phyloP scores from a whole-genome alignment of 805 yeast genomes.

The Komagataella pseudopastoris region DNA sequence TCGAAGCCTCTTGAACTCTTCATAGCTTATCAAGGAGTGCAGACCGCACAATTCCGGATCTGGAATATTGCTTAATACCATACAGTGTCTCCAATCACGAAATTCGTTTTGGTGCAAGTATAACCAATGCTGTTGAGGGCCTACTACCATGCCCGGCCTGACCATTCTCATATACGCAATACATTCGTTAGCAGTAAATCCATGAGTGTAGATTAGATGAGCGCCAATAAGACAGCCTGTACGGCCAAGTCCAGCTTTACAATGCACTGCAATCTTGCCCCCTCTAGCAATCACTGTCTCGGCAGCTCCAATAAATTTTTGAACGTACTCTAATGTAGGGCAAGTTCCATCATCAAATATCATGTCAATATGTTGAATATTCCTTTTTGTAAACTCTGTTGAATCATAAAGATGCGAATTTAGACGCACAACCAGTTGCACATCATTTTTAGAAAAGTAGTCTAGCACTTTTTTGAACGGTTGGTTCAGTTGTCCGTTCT shows the following conservation, averaged over 20 bases:
- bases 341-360: constrained; percentile 97
- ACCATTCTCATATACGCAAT: constrained; percentile 93
- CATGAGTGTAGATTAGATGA: constrained; percentile 88
- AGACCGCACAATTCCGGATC: constrained; percentile 57
- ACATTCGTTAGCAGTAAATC: constrained; percentile 94
- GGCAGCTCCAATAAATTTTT: constrained; percentile 88
- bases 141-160: constrained; percentile 99
- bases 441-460: constrained; percentile 60
- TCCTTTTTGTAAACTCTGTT: constrained; percentile 66
- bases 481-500: constrained; percentile 44
- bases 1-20: constrained; percentile 43
- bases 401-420: constrained; percentile 87
- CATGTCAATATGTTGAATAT: constrained; percentile 87
- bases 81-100: constrained; percentile 90
- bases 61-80: constrained; percentile 62
- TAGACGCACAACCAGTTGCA: constrained; percentile 80
- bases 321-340: constrained; percentile 88
- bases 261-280: constrained; percentile 96
- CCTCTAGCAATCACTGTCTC: constrained; percentile 77
- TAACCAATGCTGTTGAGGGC: constrained; percentile 98
- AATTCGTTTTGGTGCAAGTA: constrained; percentile 93
- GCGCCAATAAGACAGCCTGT: constrained; percentile 98
- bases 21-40: constrained; percentile 47
- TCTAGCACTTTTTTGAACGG: constrained; percentile 73
- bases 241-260: constrained; percentile 96